phyloP scores from a whole-genome alignment of 2,329 filamentous ascomycete species.

The Cadophora sp. region DNA sequence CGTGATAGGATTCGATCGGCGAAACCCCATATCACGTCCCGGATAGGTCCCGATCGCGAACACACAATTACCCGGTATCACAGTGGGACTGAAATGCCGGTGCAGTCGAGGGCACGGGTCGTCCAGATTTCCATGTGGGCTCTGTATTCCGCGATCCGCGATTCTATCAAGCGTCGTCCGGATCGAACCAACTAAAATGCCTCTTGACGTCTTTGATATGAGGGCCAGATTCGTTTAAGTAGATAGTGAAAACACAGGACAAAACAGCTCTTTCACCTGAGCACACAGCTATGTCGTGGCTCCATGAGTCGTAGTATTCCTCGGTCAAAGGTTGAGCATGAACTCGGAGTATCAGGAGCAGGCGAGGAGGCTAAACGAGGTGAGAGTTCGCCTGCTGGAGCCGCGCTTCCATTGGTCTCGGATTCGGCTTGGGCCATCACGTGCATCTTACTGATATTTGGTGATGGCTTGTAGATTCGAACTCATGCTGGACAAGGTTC shows the following conservation, averaged over 20 bases:
- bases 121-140: neutral
- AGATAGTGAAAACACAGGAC: neutral
- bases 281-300: constrained; percentile 1
- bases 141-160: neutral
- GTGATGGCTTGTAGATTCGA: constrained; percentile 4
- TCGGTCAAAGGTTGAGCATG: neutral
- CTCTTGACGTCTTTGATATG: constrained; percentile 15
- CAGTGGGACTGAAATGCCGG: neutral
- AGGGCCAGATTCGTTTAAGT: too few relatives aligned
- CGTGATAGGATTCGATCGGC: neutral
- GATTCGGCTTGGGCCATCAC: neutral
- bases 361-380: constrained; percentile 16
- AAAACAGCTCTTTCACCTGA: neutral
- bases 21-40: neutral
- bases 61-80: neutral
- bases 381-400: neutral
- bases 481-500: constrained; percentile 10
- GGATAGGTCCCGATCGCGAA: neutral
- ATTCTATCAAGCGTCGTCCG: neutral
- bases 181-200: constrained; percentile 11
- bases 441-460: constrained; percentile 10
- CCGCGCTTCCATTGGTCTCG: neutral
- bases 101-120: neutral
- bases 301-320: neutral
- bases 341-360: constrained; percentile 11